Percentiles rank a stretch among this genome's conserved stretches.
Conservation (phyloP, 2,329 filamentous ascomycete genomes). For the Blastomyces silverae region DNA sequence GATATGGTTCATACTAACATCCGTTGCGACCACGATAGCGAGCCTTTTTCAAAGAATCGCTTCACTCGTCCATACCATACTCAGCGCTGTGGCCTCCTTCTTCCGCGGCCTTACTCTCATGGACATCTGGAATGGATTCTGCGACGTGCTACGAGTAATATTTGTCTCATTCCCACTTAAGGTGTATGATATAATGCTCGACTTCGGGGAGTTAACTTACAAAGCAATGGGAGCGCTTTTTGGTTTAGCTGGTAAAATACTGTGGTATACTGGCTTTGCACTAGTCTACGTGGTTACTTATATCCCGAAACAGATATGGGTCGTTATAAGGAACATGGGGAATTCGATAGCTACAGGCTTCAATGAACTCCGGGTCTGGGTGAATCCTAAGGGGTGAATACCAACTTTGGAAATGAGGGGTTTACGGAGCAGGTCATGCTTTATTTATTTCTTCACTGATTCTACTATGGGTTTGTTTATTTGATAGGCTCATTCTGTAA, state of each 20-base stretch:
- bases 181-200: background rate
- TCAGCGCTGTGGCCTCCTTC: constrained; percentile 11
- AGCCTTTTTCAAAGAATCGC: background rate
- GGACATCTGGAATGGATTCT: constrained; percentile 13
- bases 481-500: background rate
- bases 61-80: constrained; percentile 7
- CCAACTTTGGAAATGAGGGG: background rate
- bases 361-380: constrained; percentile 2
- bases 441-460: background rate
- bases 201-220: constrained; percentile 1
- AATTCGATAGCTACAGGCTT: background rate
- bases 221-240: constrained; percentile 6
- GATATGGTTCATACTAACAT: constrained; percentile 3
- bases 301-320: constrained; percentile 10
- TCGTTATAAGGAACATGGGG: constrained; percentile 7
- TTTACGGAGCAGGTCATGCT: background rate
- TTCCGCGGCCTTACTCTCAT: constrained; percentile 9
- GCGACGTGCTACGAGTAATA: constrained; percentile 3
- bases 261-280: constrained; percentile 7
- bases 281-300: background rate
- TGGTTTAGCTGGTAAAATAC: constrained; percentile 7
- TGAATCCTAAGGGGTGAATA: constrained; percentile 12
- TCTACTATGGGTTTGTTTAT: too few species aligned
- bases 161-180: constrained; percentile 10
- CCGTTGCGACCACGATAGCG: background rate